Conservation (phyloP, 176 grass and related monocot genomes). For the Eragrostis curvula region DNA sequence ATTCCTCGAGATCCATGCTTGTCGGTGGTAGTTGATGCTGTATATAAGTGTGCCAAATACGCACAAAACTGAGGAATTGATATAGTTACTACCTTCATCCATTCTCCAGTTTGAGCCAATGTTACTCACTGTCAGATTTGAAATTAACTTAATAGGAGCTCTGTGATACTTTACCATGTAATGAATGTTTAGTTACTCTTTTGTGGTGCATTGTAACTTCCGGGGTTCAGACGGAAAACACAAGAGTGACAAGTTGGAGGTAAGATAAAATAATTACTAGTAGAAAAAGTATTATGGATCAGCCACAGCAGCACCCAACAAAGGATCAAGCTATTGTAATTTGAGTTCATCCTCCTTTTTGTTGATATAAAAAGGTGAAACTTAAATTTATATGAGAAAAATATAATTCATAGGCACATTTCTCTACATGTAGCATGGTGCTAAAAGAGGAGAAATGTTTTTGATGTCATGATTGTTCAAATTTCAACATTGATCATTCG, state of each 20-base stretch:
- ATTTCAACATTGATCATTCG: not conserved
- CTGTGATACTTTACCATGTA: not conserved
- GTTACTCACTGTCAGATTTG: not conserved
- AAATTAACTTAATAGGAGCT: not conserved
- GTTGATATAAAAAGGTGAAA: no score
- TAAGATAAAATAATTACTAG: not conserved
- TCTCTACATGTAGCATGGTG: no score
- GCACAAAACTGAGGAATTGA: constrained; percentile 9
- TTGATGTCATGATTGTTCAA: not conserved
- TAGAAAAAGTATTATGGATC: not conserved
- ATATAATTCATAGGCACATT: no score
- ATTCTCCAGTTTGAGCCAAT: not conserved
- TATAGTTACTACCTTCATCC: not conserved
- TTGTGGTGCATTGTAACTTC: not conserved
- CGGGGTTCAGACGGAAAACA: not conserved
- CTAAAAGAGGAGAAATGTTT: not conserved
- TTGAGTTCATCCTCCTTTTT: not conserved
- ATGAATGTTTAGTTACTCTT: not conserved
- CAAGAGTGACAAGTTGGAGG: not conserved
- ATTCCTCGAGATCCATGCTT: not conserved
- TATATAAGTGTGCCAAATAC: constrained; percentile 11
- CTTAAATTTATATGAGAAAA: no score
- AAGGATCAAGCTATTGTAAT: not conserved
- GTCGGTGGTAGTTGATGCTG: constrained; percentile 3
- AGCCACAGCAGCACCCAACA: not conserved